Base-by-base conservation (phyloP, 768 basidiomycete species). In the Lactifluus pinguis region DNA sequence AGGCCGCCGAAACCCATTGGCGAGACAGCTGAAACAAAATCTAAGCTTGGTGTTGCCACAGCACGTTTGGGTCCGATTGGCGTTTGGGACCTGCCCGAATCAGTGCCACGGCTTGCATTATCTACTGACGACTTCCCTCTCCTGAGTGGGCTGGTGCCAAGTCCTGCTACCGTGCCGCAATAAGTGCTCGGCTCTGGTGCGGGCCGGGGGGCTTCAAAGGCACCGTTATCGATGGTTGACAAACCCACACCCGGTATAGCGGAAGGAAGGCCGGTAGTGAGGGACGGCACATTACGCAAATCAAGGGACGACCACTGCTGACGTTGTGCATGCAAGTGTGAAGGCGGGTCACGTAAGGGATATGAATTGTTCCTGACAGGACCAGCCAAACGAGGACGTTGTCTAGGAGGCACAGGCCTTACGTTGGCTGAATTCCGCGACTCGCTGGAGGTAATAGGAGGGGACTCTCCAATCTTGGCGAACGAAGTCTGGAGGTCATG, bases 151-250 rank as follows among this genome's bases (percentile, higher is more conserved):
- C 21, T 10, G 5, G 8, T 9, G 44, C 44, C 9, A 17, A n/a
- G 4, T 10, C 19, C 45, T 13, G 21, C n/a, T 54, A 14, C 53
- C 51, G 6, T 29, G 30, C 21, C 4, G 2, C 38, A n/a, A 15
- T n/a, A 34, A 29, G 51, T 6, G 21, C 44, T 25, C 4, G 60
- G 56, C 50, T 39, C 55, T 0, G 55, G 60, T 32, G 61, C 61
- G 21, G 38, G 61, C n/a, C 61, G 61, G 2, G 61, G 61, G 48
- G 61, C 56, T 49, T 62, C 61, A 2, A 62, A 62, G 17, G 55
- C 61, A 25, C 61, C 61, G 7, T 62, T 62, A 30, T 62, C 61
- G n/a, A 49, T 2, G 0, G 51, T 48, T 3, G 56, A 57, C 29
- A 62, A 47, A 13, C 61, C 61, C 17, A 62, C 21, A 8, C 61